Base-by-base conservation (phyloP, 2,329 filamentous ascomycete genomes). In the Neophaeococcomyces mojaviensis region DNA sequence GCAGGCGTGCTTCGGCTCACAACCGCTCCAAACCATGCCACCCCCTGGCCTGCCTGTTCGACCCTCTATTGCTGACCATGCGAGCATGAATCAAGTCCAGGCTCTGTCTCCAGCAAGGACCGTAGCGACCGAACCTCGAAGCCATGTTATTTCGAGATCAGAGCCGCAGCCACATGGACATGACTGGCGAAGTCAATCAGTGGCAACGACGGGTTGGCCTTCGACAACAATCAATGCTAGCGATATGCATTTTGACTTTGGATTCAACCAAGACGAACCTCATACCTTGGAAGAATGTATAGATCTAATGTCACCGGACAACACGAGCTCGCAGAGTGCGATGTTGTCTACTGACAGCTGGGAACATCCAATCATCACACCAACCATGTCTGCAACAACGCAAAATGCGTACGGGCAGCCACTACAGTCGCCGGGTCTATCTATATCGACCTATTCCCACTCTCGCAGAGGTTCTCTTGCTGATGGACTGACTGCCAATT, bases 201-300 rank as follows among this genome's bases (percentile, higher is more conserved):
- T 28, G 10, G 24, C 10, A 28, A 28, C 24, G 24, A 28, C 24
- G 10, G 10, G 5, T 28, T 37, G 41, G 41, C 18, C 41, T 43
- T 48, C 49, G 8, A 52, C 53, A 13, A 49, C 51, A 3, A 48
- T 50, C 38, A 50, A 45, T 13, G 28, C 54, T 19, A 49, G 50
- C 38, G 55, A 57, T 35, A 54, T 44, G 16, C 48, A 45, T 28
- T 57, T 57, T 28, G 55, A 57, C 34, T 57, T 57, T 35, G 55
- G 55, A 16, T 57, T 57, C 43, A 44, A 48, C 31, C 5, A 18
- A 13, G 18, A 26, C 10, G 31, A 31, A 4, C 22, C 28, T 4
- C 37, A 36, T n/a, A 8, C 18, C 7, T n/a, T 19, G 8, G 20
- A 20, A 18, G 15, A 42, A 3, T 35, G 20, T 12, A 33, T 24